Percentiles rank a stretch among this genome's conserved stretches.
phyloP scores from a whole-genome alignment of 805 yeast genomes.

The Metschnikowia aberdeeniae region DNA sequence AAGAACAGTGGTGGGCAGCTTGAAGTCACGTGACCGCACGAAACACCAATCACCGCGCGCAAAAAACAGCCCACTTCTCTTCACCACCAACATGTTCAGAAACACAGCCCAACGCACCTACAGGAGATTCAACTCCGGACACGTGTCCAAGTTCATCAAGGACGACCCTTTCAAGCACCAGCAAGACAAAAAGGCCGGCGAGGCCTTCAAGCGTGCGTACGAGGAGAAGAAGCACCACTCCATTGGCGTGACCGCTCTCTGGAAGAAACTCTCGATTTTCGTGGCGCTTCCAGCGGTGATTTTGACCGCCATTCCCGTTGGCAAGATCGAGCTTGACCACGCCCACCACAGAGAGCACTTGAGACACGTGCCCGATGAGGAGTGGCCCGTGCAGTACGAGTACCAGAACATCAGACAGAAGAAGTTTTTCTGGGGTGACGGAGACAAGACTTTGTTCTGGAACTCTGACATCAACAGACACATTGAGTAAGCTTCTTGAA shows the following conservation, averaged over 20 bases:
- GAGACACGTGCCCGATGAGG: slow-evolving; percentile 73
- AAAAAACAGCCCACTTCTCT: slow-evolving; percentile 2
- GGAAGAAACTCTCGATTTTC: slow-evolving; percentile 80
- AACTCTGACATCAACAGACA: slow-evolving; percentile 88
- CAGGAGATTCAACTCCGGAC: slow-evolving; percentile 38
- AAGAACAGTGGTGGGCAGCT: no score
- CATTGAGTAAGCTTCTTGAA: slow-evolving; percentile 32
- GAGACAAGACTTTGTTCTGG: slow-evolving; percentile 97
- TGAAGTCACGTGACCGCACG: slow-evolving; percentile 13
- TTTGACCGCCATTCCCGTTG: slow-evolving; percentile 75
- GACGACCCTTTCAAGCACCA: slow-evolving; percentile 38
- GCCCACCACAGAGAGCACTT: slow-evolving; percentile 84
- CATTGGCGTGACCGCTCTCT: slow-evolving; percentile 62
- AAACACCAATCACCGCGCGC: slow-evolving; percentile 12
- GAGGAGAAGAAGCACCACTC: slow-evolving; percentile 80
- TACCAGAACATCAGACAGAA: slow-evolving; percentile 86
- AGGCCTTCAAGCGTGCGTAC: slow-evolving; percentile 57
- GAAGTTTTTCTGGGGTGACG: slow-evolving; percentile 98
- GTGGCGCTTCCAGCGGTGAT: slow-evolving; percentile 82
- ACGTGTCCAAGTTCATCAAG: slow-evolving; percentile 38
- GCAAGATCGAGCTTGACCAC: slow-evolving; percentile 79
- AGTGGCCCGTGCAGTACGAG: slow-evolving; percentile 88
- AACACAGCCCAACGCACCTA: slow-evolving; percentile 33
- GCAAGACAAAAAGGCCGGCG: slow-evolving; percentile 60
- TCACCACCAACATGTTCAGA: slow-evolving; percentile 29